These are phyloP conservation scores for Saksenaea oblongispora DNA, from an alignment of 371 early-diverging fungal species.

Conservation along the genomic window DNA sequence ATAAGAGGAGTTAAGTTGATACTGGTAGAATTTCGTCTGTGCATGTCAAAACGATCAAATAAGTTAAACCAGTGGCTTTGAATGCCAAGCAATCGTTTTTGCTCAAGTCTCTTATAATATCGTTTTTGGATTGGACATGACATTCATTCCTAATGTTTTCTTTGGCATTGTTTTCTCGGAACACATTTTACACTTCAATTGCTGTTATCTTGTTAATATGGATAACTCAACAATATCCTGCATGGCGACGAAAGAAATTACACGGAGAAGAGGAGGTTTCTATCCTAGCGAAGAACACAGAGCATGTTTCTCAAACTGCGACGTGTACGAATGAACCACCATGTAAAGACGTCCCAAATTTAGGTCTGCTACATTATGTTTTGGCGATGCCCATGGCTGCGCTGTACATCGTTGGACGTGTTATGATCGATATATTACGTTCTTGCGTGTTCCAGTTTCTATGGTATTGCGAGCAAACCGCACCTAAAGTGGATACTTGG, in stretches of 20 bases:
- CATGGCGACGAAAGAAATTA: conserved; percentile 10
- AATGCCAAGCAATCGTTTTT: too few species aligned
- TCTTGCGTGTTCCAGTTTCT: conserved; percentile 20
- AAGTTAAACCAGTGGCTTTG: too few species aligned
- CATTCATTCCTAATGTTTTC: too few species aligned
- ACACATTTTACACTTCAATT: background rate
- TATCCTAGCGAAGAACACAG: background rate
- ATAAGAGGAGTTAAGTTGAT: too few species aligned
- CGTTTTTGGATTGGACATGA: too few species aligned
- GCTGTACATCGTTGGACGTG: conserved; percentile 27
- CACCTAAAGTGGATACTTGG: conserved; percentile 41
- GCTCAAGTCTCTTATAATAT: too few species aligned
- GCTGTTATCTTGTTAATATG: conserved; percentile 4
- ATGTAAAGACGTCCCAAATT: background rate
- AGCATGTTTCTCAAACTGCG: background rate
- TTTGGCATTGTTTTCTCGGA: too few species aligned
- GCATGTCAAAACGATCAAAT: too few species aligned
- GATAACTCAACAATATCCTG: conserved; percentile 10
- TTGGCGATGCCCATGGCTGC: conserved; percentile 35
- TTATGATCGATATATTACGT: conserved; percentile 17
- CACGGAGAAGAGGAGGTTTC: background rate
- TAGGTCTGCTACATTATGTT: conserved; percentile 33
- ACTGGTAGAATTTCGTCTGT: too few species aligned
- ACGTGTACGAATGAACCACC: background rate
- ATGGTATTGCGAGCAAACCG: conserved; percentile 25